Evolutionary conservation across 441 rosid genomes (phyloP), one percentile per base, ranked within the genome.

Genomic region (Croton setiger): DNA sequence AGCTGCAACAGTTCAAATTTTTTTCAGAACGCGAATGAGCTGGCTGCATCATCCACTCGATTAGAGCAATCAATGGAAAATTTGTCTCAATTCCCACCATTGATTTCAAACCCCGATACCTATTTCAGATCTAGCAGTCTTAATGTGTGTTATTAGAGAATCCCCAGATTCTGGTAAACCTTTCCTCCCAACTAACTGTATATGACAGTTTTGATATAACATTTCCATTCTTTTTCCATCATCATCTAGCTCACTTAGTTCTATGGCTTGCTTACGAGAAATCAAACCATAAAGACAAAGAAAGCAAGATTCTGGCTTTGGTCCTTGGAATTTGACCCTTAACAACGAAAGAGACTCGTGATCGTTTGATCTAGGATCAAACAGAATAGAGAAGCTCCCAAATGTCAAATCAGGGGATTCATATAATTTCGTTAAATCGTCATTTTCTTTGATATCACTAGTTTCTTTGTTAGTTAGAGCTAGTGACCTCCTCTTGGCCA

Each of bases 401-500:
- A 86, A 83, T 63, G 63, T 62, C 41, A 87, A 60, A 70, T 89
- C 90, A 14, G 91, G 85, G 21, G 68, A 74, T 65, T 83, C 80
- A 62, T 73, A 88, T 53, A 88, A 69, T 60, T 71, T 59, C 64
- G 71, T 75, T 76, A 86, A 74, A 64, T 68, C 48, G 8, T 69
- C 74, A 60, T 21, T 45, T 69, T 77, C 83, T 45, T 67, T 71
- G 11, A 10, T 21, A 23, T 71, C 78, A 44, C 71, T 70, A 64
- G 59, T 59, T 56, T 17, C 69, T 68, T 80, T 76, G 64, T 77
- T 63, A 53, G 72, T 65, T 15, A 43, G 69, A 31, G 78, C 69
- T 60, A 77, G 66, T 17, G 85, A 72, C 75, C 95, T 85, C 79
- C 84, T 85, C 76, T 82, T 88, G 33, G 89, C 84, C 69, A 86